Base-by-base conservation (phyloP, 768 basidiomycete genomes). In the Boletus reticulatus region DNA sequence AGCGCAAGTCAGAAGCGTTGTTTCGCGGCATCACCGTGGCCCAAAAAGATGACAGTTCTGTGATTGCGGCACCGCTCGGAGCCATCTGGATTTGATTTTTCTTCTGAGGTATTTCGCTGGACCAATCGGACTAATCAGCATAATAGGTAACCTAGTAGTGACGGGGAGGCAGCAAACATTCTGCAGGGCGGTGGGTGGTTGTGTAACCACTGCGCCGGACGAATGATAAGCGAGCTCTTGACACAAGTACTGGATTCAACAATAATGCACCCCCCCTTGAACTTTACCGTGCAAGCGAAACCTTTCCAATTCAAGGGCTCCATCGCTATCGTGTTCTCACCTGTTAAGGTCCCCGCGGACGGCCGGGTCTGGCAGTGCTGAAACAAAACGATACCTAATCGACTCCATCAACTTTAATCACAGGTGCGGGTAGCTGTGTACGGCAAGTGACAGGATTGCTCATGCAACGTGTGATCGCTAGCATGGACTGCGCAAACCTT, bases 1-100 rank as follows among this genome's bases (percentile, higher is more conserved):
- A 42, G 37, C 13, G 46, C 57, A 62, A 57, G 55, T 20, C n/a
- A 57, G 64, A 66, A 66, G 64, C 59, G 55, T 24, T 4, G 29
- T 32, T 29, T 14, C 6, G 20, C 11, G 20, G 42, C 32, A 57
- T 29, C 2, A 29, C 13, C 36, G 13, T 37, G 12, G n/a, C 20
- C 47, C 13, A 31, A 49, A 39, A 22, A 17, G 29, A 43, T 17
- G 50, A 37, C 31, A 24, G 39, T 48, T 51, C 52, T 36, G 34
- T 24, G 27, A 46, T 41, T 47, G 61, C 58, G 56, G 64, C 11
- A 49, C 61, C 61, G 61, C 48, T 56, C 44, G 39, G 43, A 48
- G 42, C 36, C 52, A 34, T 39, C 14, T 39, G 16, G 22, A 12
- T n/a, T 22, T 27, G 46, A 45, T 31, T 39, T 41, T 44, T 62